phyloP scores from a whole-genome alignment of 2,329 filamentous ascomycete species.

The Trichoderma sp. region DNA sequence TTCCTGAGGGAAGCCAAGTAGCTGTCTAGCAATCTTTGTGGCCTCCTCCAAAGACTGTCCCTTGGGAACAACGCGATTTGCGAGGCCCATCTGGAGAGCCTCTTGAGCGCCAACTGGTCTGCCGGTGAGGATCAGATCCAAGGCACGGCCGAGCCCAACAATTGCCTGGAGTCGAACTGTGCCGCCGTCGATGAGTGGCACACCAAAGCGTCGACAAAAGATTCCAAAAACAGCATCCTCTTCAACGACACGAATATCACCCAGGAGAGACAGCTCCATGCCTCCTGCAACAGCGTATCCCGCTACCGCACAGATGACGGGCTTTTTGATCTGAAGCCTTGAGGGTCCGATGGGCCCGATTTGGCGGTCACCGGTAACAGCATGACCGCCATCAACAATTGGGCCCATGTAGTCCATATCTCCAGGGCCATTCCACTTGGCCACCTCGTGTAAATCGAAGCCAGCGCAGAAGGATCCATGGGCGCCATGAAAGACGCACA shows the following conservation, averaged over 20 bases:
- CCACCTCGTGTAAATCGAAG: constrained; percentile 54
- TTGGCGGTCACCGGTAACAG: constrained; percentile 10
- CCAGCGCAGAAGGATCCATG: constrained; percentile 57
- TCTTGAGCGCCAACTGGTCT: constrained; percentile 53
- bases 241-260: constrained; percentile 57
- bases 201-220: constrained; percentile 54
- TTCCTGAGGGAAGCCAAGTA: constrained; percentile 54
- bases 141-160: constrained; percentile 55
- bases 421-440: constrained; percentile 31
- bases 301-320: constrained; percentile 55
- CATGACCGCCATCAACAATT: constrained; percentile 3
- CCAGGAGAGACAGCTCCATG: constrained; percentile 57
- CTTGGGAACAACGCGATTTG: constrained; percentile 55
- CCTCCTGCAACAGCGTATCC: constrained; percentile 59
- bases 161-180: constrained; percentile 57
- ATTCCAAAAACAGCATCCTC: constrained; percentile 59
- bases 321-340: constrained; percentile 54
- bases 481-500: constrained; percentile 55
- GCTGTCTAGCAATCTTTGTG: constrained; percentile 48
- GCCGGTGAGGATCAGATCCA: constrained; percentile 63
- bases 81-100: constrained; percentile 56
- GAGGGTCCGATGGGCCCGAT: constrained; percentile 57
- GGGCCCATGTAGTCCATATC: constrained; percentile 28
- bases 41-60: constrained; percentile 56
- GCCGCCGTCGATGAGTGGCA: constrained; percentile 46